Conservation (phyloP, 129 eudicot genomes). For the Flaveria trinervia region DNA sequence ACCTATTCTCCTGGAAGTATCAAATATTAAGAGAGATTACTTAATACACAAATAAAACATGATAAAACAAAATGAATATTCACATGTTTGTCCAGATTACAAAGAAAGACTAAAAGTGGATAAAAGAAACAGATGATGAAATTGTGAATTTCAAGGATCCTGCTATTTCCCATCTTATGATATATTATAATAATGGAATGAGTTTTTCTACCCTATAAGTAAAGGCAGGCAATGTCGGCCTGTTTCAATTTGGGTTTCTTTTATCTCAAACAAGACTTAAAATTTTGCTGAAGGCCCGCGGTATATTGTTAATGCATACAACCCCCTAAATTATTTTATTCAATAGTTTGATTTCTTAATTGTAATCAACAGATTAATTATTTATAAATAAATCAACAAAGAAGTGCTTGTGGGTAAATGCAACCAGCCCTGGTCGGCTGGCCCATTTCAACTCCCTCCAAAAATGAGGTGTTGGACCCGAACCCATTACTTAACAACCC, state of each 20-base stretch:
- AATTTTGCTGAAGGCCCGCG: neutral
- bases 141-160: too few relatives aligned
- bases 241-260: neutral
- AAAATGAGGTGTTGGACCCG: neutral
- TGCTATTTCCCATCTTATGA: neutral
- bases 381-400: neutral
- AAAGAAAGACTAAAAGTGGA: too few relatives aligned
- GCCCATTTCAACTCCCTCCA: neutral
- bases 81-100: neutral
- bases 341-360: neutral
- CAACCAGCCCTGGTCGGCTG: neutral
- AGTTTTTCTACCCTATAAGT: neutral
- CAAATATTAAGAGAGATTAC: neutral
- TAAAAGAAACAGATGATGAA: too few relatives aligned
- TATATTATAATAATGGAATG: neutral
- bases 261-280: neutral
- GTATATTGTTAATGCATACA: neutral
- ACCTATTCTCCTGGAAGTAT: slow-evolving; percentile 77
- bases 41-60: neutral
- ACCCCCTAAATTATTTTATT: neutral
- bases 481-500: neutral
- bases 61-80: neutral
- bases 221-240: neutral
- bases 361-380: neutral
- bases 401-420: neutral